These are phyloP conservation scores for Penicillium paradoxum DNA, from an alignment of 495 filamentous ascomycete species.

Conservation along the genomic window DNA sequence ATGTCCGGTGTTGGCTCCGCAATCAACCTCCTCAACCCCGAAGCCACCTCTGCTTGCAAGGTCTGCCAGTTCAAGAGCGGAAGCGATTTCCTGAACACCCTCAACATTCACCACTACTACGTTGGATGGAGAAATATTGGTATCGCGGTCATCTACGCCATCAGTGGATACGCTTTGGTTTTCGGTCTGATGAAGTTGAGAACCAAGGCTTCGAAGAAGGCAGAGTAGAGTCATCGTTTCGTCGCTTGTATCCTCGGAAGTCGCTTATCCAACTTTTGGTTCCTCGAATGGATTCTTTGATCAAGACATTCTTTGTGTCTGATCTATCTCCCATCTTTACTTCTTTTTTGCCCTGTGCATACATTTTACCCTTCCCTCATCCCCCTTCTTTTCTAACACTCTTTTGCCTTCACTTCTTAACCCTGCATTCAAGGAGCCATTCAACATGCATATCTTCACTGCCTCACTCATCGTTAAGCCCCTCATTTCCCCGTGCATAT, in stretches of 20 bases:
- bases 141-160: conserved; percentile 42
- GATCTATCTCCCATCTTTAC: not conserved
- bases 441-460: not conserved
- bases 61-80: conserved; percentile 51
- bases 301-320: not conserved
- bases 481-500: not conserved
- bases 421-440: not conserved
- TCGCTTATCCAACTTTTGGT: not conserved
- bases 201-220: conserved; percentile 42
- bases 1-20: conserved; percentile 44
- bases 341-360: not conserved
- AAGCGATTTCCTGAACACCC: conserved; percentile 34
- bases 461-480: not conserved
- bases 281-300: not conserved
- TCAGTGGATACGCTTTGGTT: conserved; percentile 45
- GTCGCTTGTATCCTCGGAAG: not conserved
- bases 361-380: not conserved
- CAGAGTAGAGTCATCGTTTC: conserved; percentile 16
- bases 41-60: conserved; percentile 47
- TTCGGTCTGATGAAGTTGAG: conserved; percentile 45
- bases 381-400: not conserved
- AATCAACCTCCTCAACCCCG: conserved; percentile 46
- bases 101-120: conserved; percentile 39
- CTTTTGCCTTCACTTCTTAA: not conserved
- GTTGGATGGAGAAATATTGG: conserved; percentile 42